Conservation (phyloP, 306 rosid species). For the Trifolium dubium region DNA sequence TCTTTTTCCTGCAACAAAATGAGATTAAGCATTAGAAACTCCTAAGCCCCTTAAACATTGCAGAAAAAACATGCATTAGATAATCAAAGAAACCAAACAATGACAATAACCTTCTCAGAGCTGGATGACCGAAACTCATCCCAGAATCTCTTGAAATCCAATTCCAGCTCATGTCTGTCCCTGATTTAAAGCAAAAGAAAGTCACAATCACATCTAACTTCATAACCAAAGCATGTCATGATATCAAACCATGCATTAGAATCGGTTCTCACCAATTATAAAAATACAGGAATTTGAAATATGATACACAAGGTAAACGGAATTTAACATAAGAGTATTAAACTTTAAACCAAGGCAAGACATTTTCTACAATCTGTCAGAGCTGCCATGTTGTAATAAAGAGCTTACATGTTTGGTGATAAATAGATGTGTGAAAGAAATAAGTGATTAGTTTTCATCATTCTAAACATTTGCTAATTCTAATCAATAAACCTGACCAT, state of each 20-base stretch:
- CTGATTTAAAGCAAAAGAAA: constrained; percentile 58
- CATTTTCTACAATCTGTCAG: constrained; percentile 26
- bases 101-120: constrained; percentile 87
- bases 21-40: constrained; percentile 43
- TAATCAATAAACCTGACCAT: constrained; percentile 27
- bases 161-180: constrained; percentile 95
- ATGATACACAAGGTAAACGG: constrained; percentile 14
- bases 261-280: constrained; percentile 22
- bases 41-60: constrained; percentile 5
- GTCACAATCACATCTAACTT: constrained; percentile 41
- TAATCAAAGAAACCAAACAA: constrained; percentile 35
- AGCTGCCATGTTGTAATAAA: constrained; percentile 21
- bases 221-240: constrained; percentile 34
- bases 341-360: not conserved
- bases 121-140: constrained; percentile 97
- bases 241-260: not conserved
- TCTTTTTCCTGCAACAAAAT: constrained; percentile 90
- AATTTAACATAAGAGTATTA: constrained; percentile 2
- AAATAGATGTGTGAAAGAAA: constrained; percentile 24
- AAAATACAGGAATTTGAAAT: constrained; percentile 32
- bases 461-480: constrained; percentile 18
- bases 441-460: constrained; percentile 1
- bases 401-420: not conserved
- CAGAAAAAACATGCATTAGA: constrained; percentile 25
- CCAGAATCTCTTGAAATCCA: constrained; percentile 99